Evolutionary conservation across 257 asterid species (phyloP), one percentile per base, ranked within the genome.

Genomic region (Handroanthus guayacan): DNA sequence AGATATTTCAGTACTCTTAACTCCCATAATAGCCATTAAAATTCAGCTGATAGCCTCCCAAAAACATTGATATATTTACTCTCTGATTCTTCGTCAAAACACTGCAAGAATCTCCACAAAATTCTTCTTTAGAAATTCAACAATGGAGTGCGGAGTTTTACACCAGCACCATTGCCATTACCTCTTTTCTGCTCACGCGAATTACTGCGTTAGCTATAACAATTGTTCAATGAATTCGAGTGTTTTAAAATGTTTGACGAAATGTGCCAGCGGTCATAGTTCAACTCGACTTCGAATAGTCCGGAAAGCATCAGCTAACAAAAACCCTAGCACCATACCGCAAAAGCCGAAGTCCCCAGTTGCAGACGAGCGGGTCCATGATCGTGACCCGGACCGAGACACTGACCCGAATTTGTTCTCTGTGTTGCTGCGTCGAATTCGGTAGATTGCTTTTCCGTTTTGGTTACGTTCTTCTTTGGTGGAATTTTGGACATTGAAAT

Each of bases 211-310:
- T 17, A 31, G 50, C 77, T 16, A 64, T 10, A 7, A 11, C 71
- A 11, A 7, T 9, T 34, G 39, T 69, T 78, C 75, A 44, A 61
- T 64, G 16, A 73, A 18, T 77, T 74, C 60, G 38, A 34, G 80
- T 47, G 65, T 75, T 56, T 51, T 70, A 25, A 74, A 34, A 20
- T 74, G 76, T 25, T 79, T 77, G 65, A 77, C 72, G 61, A 72
- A 76, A 79, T 20, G 62, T 56, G 56, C 58, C 69, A 41, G 18
- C 54, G 78, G 75, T 12, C 47, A 43, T 50, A 37, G n/a, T 64
- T 81, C 85, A 52, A 10, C 75, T 81, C 88, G 86, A 65, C 60
- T 81, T 31, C 88, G 87, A 18, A 62, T 71, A 9, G 14, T 69
- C 39, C 66, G 64, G 41, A 81, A 75, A 75, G 79, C 88, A 38